Evolutionary conservation across 108 stramenopile genomes (phyloP).

Genomic region (Bacterosira constricta): DNA sequence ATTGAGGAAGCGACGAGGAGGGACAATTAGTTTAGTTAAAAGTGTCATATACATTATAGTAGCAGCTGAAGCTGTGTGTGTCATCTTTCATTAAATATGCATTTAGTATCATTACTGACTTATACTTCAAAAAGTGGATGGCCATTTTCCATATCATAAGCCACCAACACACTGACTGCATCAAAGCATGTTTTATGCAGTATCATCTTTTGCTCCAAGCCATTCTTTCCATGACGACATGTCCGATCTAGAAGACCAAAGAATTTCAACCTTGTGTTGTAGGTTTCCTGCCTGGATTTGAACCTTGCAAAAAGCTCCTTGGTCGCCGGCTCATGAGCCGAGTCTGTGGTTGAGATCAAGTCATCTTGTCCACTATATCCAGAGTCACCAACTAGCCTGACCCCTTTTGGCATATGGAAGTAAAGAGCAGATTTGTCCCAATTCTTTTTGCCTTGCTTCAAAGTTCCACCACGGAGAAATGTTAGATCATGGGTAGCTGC

Average conservation of each 20-base stretch:
- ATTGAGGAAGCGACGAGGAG: no score
- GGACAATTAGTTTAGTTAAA: no score
- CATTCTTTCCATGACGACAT: no score
- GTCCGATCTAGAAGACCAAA: constrained; percentile 37
- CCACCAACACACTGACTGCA: constrained; percentile 32
- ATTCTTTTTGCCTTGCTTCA: no score
- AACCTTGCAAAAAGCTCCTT: constrained; percentile 6
- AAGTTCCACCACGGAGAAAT: constrained; percentile 28
- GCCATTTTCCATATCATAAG: constrained; percentile 43
- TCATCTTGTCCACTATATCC: not conserved
- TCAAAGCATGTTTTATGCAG: constrained; percentile 30
- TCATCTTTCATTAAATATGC: no score
- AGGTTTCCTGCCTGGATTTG: constrained; percentile 36
- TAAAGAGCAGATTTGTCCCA: constrained; percentile 12
- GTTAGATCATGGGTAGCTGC: constrained; percentile 36
- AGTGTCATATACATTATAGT: no score
- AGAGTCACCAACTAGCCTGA: not conserved
- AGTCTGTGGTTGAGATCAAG: not conserved
- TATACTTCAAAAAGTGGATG: constrained; percentile 21
- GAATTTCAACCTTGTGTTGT: constrained; percentile 31
- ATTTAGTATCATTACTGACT: no score
- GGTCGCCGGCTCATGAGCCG: not conserved
- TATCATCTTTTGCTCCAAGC: constrained; percentile 3
- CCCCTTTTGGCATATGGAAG: not conserved
- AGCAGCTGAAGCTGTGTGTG: no score